Base-by-base conservation (phyloP, 257 asterid genomes). In the Capsicum pubescens region DNA sequence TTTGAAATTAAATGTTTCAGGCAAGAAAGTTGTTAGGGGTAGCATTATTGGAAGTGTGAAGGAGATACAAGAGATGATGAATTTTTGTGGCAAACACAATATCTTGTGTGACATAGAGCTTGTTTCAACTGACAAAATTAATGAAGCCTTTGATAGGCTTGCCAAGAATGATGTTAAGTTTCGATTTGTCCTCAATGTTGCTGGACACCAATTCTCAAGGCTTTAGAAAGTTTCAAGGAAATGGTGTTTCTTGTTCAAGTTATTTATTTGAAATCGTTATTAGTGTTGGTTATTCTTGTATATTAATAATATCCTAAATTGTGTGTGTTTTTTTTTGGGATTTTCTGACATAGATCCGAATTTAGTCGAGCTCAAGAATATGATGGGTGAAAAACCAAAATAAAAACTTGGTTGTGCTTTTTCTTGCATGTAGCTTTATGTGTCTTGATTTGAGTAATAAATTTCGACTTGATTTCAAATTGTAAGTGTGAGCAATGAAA, bases 1-100 rank as follows among this genome's bases (percentile, higher is more conserved):
- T 6, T 76, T 6, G 2, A 36, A 56, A 58, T 26, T 26, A 26
- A 56, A 56, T 58, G 54, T 56, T 35, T 52, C 83, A 94, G 97
- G 97, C 5, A 93, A 95, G 86, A 94, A 95, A 82, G 92, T 70
- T 10, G 94, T 91, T 89, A 95, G 94, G 89, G 99, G 99, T 16
- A 90, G 98, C 89, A 88, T 94, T 83, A 91, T 89, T 0, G 98
- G 98, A 58, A 89, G 94, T 84, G 92, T 93, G 3, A 86, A 93
- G 77, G 98, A 94, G 83, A 92, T 95, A 0, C 95, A 93, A 77
- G 97, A 92, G 36, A 95, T 94, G 99, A 89, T 95, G 90, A 87
- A 90, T 57, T 19, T 90, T 44, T 93, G 97, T 21, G 99, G 91
- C 6, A 80, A 93, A 72, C 90, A 90, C 81, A 91, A 92, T 80